phyloP scores from a whole-genome alignment of 768 basidiomycete genomes.

The Pholiota molesta region DNA sequence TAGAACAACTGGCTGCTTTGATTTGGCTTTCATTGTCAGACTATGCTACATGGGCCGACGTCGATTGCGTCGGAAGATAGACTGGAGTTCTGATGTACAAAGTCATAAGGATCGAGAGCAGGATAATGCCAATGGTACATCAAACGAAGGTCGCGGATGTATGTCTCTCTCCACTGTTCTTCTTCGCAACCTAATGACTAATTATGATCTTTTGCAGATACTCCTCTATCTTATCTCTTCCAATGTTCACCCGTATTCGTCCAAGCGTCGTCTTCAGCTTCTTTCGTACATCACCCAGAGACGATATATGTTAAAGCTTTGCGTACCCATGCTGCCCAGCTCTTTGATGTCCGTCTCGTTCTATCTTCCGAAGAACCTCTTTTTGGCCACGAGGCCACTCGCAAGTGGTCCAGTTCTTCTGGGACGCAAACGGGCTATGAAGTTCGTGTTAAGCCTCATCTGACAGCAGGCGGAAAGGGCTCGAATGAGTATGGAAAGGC shows the following conservation, averaged over 20 bases:
- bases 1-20: conserved; percentile 53
- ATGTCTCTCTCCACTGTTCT: conserved; percentile 28
- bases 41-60: conserved; percentile 67
- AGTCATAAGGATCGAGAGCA: conserved; percentile 22
- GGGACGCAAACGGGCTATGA: conserved; percentile 57
- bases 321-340: conserved; percentile 46
- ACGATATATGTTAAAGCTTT: conserved; percentile 58
- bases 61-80: conserved; percentile 55
- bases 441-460: conserved; percentile 52
- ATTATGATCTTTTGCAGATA: conserved; percentile 38
- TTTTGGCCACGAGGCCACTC: conserved; percentile 29
- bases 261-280: conserved; percentile 28
- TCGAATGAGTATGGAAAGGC: conserved; percentile 30
- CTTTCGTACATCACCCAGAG: conserved; percentile 38
- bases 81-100: conserved; percentile 17
- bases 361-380: conserved; percentile 37
- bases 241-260: conserved; percentile 38
- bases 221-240: conserved; percentile 61
- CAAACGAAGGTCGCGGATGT: conserved; percentile 47
- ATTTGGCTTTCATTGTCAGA: conserved; percentile 69
- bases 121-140: not conserved
- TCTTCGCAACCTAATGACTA: not conserved
- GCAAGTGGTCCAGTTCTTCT: conserved; percentile 29
- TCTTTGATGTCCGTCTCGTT: conserved; percentile 65
- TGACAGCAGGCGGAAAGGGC: conserved; percentile 14